Percentiles rank a stretch among this genome's conserved stretches.
Conservation (phyloP, 805 yeast genomes). For the Metschnikowia bowlesiae region DNA sequence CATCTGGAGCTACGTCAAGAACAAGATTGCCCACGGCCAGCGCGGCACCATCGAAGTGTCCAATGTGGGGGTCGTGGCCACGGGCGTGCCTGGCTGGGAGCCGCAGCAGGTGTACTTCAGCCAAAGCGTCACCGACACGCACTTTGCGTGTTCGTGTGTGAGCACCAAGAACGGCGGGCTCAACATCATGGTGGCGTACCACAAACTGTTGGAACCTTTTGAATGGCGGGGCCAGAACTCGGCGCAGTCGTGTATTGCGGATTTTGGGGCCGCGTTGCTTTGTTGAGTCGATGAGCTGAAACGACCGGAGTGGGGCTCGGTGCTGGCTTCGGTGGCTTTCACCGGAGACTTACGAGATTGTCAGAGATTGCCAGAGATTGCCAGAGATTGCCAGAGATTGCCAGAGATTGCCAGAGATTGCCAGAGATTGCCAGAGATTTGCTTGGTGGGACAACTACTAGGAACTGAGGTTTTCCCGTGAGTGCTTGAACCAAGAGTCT, state of each 20-base stretch:
- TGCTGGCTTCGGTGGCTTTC: too few species aligned
- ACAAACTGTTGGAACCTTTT: conserved; percentile 5
- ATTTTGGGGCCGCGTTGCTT: neutral
- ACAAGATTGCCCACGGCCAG: neutral
- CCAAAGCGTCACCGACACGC: conserved; percentile 12
- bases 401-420: too few species aligned
- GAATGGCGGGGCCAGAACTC: neutral
- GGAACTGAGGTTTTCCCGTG: too few species aligned
- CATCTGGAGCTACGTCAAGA: conserved; percentile 6
- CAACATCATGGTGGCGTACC: conserved; percentile 9
- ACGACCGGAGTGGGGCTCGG: too few species aligned
- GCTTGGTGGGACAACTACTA: too few species aligned
- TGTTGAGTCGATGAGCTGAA: neutral
- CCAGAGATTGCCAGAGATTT: too few species aligned
- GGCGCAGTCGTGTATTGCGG: conserved; percentile 3
- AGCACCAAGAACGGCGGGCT: conserved; percentile 13
- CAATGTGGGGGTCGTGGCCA: conserved; percentile 9
- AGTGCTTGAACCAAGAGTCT: too few species aligned
- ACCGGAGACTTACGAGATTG: too few species aligned
- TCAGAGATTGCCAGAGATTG: too few species aligned
- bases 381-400: too few species aligned
- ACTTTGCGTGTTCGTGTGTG: conserved; percentile 10
- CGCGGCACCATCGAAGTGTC: conserved; percentile 14
- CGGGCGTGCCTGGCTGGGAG: conserved; percentile 4
- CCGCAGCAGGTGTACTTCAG: conserved; percentile 10